Evolutionary conservation across 139 green algal genomes (phyloP), one percentile per base, ranked within the genome.

Genomic region (Picocystis salinarum): DNA sequence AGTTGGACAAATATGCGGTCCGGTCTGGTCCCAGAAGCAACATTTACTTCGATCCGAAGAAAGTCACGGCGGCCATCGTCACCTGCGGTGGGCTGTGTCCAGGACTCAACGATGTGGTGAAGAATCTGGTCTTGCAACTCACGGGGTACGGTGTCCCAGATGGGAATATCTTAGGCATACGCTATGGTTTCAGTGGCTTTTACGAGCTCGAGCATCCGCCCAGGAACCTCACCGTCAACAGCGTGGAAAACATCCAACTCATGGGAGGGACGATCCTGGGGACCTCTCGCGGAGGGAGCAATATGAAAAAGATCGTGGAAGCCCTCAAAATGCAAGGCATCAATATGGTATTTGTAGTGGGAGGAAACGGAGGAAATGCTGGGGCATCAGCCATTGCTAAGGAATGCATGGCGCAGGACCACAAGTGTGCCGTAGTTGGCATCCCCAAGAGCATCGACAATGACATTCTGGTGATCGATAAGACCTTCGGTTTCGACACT

Each of bases 391-490:
- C 79, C 33, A 90, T 91, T 39, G 50, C 71, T 33, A 42, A 62
- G 20, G 73, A 92, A 66, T 88, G 80, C 27, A 50, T 68, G 42
- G 45, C 46, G 26, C 66, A 79, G 48, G 61, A 40, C 40, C 26
- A 50, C 46, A 61, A 49, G 58, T 40, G 70, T 94, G 60, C 57
- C 9, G 75, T 93, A 15, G 66, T 88, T 30, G 83, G 77, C 18
- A 71, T 96, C 33, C 87, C 87, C 23, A 98, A 98, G 67, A 93
- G 80, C 22, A 96, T 97, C 20, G 87, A 97, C 58, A 97, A 97
- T 39, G 86, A 97, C 70, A 94, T 97, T 53, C 65, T 91, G 37
- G 65, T 62, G 50, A 70, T 78, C 24, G 76, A 87, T 59, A 67
- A 70, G 28, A 76, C 63, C 9, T 87, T 87, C 46, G 76, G 76